These are phyloP conservation scores for Scenedesmus sp. DNA, from an alignment of 163 green algal genomes.

Conservation along the genomic window DNA sequence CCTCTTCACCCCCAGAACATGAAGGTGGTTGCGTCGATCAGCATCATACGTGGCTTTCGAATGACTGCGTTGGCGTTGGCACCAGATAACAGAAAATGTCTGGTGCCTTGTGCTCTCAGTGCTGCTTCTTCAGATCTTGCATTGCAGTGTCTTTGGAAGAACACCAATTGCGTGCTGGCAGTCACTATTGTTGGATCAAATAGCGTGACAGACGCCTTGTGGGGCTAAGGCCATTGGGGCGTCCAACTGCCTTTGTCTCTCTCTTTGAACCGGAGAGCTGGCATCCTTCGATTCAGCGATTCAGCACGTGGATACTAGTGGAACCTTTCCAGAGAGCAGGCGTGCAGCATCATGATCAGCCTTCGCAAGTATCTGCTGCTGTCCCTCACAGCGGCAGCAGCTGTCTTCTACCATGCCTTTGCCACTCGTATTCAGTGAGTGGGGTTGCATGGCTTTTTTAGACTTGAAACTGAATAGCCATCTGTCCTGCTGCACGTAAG, in stretches of 20 bases:
- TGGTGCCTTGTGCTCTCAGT: background rate
- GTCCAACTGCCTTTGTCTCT: background rate
- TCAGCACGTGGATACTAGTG: background rate
- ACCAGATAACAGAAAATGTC: background rate
- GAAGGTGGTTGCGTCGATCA: background rate
- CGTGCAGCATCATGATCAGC: conserved; percentile 54
- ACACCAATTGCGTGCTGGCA: no score
- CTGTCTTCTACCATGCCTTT: conserved; percentile 94
- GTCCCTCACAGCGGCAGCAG: conserved; percentile 63
- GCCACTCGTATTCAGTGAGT: conserved; percentile 91
- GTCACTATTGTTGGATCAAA: background rate
- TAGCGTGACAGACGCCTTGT: background rate
- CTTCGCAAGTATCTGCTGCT: conserved; percentile 74
- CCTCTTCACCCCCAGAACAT: background rate
- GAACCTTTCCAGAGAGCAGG: background rate
- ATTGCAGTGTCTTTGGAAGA: background rate
- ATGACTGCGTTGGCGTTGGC: no score
- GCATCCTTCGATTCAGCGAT: no score
- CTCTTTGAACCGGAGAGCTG: background rate
- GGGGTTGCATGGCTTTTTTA: background rate
- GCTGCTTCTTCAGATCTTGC: background rate
- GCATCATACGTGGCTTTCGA: background rate
- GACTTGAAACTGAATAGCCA: background rate
- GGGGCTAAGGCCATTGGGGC: background rate
- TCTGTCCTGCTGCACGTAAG: background rate